A percentile compares a stretch with the other conserved stretches of the same genome.
Evolutionary conservation across 768 basidiomycete species (phyloP).

Genomic region (Paxillus involutus): DNA sequence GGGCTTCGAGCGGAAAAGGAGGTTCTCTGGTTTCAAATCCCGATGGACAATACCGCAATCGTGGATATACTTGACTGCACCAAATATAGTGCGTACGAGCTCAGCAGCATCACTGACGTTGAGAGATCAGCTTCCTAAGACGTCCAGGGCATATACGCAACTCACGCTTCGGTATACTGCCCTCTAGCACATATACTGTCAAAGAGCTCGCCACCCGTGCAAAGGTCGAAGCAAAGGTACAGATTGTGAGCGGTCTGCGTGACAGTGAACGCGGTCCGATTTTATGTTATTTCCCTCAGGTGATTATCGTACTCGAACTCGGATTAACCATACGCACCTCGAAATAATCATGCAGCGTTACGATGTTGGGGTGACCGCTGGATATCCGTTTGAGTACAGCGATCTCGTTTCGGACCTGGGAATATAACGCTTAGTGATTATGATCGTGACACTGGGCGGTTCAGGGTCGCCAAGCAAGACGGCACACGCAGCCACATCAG

Average conservation of each 20-base stretch:
- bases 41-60: slow-evolving; percentile 91
- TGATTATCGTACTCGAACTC: neutral
- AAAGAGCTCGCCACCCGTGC: slow-evolving; percentile 97
- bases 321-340: slow-evolving; percentile 54
- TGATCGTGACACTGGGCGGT: slow-evolving; percentile 8
- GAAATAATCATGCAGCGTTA: slow-evolving; percentile 95
- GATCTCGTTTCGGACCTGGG: slow-evolving; percentile 94
- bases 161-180: slow-evolving; percentile 92
- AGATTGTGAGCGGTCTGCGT: slow-evolving; percentile 84
- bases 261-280: neutral
- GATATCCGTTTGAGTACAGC: slow-evolving; percentile 92
- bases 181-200: slow-evolving; percentile 98
- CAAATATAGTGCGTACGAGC: slow-evolving; percentile 83
- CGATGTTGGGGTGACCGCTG: slow-evolving; percentile 86
- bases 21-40: slow-evolving; percentile 97
- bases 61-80: slow-evolving; percentile 90
- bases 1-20: slow-evolving; percentile 85
- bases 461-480: slow-evolving; percentile 7
- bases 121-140: slow-evolving; percentile 18
- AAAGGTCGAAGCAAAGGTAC: slow-evolving; percentile 94
- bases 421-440: slow-evolving; percentile 8
- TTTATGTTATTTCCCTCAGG: neutral
- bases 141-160: slow-evolving; percentile 7
- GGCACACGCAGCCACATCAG: neutral
- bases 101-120: slow-evolving; percentile 78